Evolutionary conservation across 2,329 filamentous ascomycete genomes (phyloP).

Genomic region (Botrytis fragariae): DNA sequence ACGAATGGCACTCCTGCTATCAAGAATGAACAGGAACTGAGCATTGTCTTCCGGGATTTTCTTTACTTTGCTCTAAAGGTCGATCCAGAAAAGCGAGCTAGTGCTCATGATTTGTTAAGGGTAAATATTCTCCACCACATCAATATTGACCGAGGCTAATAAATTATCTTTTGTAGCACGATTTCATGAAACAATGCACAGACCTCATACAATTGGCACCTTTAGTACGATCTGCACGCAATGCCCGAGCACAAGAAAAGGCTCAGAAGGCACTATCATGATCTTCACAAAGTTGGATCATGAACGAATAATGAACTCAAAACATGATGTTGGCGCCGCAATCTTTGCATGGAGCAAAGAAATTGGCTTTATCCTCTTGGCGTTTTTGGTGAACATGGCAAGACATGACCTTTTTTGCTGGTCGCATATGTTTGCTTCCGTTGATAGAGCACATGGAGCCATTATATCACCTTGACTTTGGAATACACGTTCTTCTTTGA

Average conservation of each 20-base stretch:
- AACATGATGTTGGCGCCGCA: slow-evolving; percentile 17
- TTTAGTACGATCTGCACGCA: slow-evolving; percentile 79
- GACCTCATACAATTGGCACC: slow-evolving; percentile 77
- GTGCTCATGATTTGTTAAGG: slow-evolving; percentile 86
- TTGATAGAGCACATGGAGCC: slow-evolving; percentile 5
- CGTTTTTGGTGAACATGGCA: slow-evolving; percentile 13
- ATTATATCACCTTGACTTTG: slow-evolving; percentile 1
- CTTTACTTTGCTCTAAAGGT: slow-evolving; percentile 91
- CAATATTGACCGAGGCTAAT: slow-evolving; percentile 2
- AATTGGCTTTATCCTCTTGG: slow-evolving; percentile 5
- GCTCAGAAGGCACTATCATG: slow-evolving; percentile 56
- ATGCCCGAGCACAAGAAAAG: slow-evolving; percentile 83
- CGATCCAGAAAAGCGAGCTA: slow-evolving; percentile 93
- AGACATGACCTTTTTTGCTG: neutral
- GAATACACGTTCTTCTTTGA: slow-evolving; percentile 2
- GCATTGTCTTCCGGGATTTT: slow-evolving; percentile 84
- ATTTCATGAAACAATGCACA: slow-evolving; percentile 75
- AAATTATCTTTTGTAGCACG: slow-evolving; percentile 54
- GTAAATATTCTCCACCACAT: slow-evolving; percentile 54
- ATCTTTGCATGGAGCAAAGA: slow-evolving; percentile 16
- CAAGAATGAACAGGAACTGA: slow-evolving; percentile 85
- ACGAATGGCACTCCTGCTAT: slow-evolving; percentile 94
- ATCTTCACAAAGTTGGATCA: slow-evolving; percentile 6
- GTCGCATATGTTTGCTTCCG: neutral
- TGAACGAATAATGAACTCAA: slow-evolving; percentile 19